Conservation (phyloP, 306 rosid genomes). For the Vicia villosa region DNA sequence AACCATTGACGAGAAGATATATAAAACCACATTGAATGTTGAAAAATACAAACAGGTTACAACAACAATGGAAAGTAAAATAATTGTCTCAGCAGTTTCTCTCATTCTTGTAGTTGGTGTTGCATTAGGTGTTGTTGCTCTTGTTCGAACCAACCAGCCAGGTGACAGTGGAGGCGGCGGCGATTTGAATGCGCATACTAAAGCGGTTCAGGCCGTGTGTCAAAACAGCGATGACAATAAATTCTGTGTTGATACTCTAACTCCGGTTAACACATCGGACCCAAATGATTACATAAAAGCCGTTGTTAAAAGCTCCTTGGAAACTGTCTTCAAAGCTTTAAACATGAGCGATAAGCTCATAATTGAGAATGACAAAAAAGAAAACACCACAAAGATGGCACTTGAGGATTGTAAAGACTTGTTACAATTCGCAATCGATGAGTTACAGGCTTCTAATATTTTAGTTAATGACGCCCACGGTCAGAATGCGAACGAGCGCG, state of each 20-base stretch:
- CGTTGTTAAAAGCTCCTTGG: constrained; percentile 40
- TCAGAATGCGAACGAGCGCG: constrained; percentile 29
- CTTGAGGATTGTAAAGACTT: constrained; percentile 66
- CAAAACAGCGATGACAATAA: constrained; percentile 37
- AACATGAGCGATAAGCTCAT: constrained; percentile 50
- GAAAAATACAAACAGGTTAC: not conserved
- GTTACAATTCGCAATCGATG: constrained; percentile 45
- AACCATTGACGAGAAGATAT: not conserved
- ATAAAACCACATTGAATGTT: not conserved
- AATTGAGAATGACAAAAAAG: not conserved
- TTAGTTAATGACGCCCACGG: constrained; percentile 2
- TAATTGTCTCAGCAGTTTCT: constrained; percentile 46
- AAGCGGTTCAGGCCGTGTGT: constrained; percentile 47
- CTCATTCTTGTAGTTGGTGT: constrained; percentile 65
- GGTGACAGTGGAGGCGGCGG: accelerated
- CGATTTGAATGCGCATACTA: constrained; percentile 27
- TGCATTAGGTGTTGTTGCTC: constrained; percentile 52
- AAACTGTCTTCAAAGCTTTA: constrained; percentile 43
- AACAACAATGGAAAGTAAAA: constrained; percentile 43
- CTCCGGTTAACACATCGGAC: constrained; percentile 22
- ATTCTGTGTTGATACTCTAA: constrained; percentile 47
- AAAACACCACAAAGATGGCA: constrained; percentile 42
- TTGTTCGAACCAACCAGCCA: constrained; percentile 7
- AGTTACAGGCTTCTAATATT: constrained; percentile 38
- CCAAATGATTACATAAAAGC: constrained; percentile 48